phyloP scores from a whole-genome alignment of 139 green algal species.

The Coccomyxa sp. region DNA sequence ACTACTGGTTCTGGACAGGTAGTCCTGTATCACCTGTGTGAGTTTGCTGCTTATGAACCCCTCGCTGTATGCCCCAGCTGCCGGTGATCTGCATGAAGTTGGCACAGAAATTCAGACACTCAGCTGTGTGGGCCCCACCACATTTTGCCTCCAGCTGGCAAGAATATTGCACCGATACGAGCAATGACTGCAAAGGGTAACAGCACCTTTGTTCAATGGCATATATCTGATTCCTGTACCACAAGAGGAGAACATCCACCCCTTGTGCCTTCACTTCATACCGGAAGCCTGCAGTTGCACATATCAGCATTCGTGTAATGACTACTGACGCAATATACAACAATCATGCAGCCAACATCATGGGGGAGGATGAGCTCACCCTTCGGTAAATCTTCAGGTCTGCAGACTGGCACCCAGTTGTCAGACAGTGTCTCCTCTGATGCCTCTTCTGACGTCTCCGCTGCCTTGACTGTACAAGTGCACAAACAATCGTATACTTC shows the following conservation, averaged over 20 bases:
- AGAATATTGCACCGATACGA: no score
- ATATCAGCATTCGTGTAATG: neutral
- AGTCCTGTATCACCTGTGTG: constrained; percentile 64
- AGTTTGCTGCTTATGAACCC: constrained; percentile 93
- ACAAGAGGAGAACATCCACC: constrained; percentile 89
- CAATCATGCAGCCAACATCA: neutral
- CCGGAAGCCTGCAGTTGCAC: constrained; percentile 48
- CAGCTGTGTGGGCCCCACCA: no score
- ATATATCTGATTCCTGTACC: constrained; percentile 94
- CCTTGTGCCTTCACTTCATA: constrained; percentile 82
- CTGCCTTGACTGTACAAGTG: neutral
- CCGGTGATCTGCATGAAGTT: constrained; percentile 62
- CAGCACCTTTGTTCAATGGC: constrained; percentile 76
- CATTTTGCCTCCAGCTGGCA: no score
- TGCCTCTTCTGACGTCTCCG: constrained; percentile 7
- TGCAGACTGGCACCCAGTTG: constrained; percentile 68
- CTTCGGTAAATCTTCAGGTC: constrained; percentile 81
- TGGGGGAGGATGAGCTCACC: constrained; percentile 33
- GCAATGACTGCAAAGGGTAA: neutral
- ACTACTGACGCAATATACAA: neutral
- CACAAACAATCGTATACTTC: neutral
- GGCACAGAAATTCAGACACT: no score
- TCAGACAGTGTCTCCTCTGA: constrained; percentile 1
- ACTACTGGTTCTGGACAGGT: no score
- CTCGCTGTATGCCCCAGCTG: constrained; percentile 94